phyloP scores from a whole-genome alignment of 2,329 filamentous ascomycete genomes.

The Ophiognomonia clavigignenti-juglandacearum region DNA sequence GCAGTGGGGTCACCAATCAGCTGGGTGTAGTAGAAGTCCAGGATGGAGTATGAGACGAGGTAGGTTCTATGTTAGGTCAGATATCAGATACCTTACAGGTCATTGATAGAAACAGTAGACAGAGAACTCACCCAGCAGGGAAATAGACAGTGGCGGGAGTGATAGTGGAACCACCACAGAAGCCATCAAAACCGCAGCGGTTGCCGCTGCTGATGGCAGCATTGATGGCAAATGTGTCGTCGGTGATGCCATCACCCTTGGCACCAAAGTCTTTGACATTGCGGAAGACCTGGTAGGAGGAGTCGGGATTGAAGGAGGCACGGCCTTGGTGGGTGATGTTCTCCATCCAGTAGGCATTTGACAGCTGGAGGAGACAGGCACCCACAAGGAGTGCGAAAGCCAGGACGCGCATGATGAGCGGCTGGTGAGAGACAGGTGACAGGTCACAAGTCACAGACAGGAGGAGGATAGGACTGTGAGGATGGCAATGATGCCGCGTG shows the following conservation, averaged over 20 bases:
- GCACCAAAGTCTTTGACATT: constrained; percentile 43
- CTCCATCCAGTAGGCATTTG: constrained; percentile 35
- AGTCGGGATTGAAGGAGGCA: constrained; percentile 39
- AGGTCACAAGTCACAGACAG: no score
- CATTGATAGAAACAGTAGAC: no score
- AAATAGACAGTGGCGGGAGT: constrained; percentile 26
- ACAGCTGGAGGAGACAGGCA: constrained; percentile 16
- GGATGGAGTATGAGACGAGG: constrained; percentile 61
- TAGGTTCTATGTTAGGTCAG: constrained; percentile 46
- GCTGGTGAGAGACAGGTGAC: no score
- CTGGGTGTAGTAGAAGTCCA: constrained; percentile 76
- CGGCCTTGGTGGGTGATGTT: constrained; percentile 41
- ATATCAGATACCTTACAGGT: background rate
- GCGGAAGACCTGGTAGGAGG: constrained; percentile 39
- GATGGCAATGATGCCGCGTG: no score
- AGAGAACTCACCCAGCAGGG: constrained; percentile 20
- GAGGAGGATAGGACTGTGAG: no score
- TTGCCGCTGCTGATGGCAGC: constrained; percentile 37
- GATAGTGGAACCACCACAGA: constrained; percentile 28
- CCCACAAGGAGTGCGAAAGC: background rate
- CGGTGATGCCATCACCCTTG: constrained; percentile 37
- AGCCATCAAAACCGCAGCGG: constrained; percentile 34
- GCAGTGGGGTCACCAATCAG: constrained; percentile 65
- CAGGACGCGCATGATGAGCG: background rate
- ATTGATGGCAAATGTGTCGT: constrained; percentile 53